Percentiles rank a stretch among this genome's conserved stretches.
Evolutionary conservation across 1,139 yeast genomes (phyloP).

Genomic region (Chernovozyma sophiae-reginae): DNA sequence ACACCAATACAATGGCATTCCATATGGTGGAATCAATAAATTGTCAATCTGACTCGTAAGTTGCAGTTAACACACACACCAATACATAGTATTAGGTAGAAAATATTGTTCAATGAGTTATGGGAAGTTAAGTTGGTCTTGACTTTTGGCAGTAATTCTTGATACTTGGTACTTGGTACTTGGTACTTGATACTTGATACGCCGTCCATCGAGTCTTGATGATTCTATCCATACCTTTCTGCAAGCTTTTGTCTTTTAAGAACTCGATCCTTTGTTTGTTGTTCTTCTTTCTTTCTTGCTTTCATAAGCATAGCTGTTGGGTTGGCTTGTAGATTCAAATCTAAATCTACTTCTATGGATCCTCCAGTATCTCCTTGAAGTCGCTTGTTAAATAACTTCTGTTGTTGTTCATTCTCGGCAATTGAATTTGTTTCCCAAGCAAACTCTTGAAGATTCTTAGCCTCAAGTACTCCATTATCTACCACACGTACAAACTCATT

Average conservation of each 20-base stretch:
- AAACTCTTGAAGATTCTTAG: conserved; percentile 35
- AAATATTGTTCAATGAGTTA: no score
- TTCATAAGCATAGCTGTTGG: conserved; percentile 55
- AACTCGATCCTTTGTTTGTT: conserved; percentile 22
- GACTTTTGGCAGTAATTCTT: no score
- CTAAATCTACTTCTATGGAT: conserved; percentile 27
- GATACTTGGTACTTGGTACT: no score
- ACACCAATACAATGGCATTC: no score
- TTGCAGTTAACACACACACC: no score
- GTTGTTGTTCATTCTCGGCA: conserved; percentile 15
- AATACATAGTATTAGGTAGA: no score
- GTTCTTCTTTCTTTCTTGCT: conserved; percentile 35
- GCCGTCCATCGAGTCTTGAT: no score
- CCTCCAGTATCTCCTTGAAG: conserved; percentile 8
- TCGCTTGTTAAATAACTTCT: conserved; percentile 12
- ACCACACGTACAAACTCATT: conserved; percentile 51
- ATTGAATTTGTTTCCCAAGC: conserved; percentile 45
- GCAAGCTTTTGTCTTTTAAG: conserved; percentile 28
- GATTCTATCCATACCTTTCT: conserved; percentile 21
- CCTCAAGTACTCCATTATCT: conserved; percentile 48
- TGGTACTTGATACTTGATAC: no score
- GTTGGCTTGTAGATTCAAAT: conserved; percentile 49
- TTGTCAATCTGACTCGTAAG: no score
- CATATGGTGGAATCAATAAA: no score
- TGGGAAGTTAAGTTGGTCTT: no score